Conservation (phyloP, 2,329 filamentous ascomycete genomes). For the Colletotrichum sublineola region DNA sequence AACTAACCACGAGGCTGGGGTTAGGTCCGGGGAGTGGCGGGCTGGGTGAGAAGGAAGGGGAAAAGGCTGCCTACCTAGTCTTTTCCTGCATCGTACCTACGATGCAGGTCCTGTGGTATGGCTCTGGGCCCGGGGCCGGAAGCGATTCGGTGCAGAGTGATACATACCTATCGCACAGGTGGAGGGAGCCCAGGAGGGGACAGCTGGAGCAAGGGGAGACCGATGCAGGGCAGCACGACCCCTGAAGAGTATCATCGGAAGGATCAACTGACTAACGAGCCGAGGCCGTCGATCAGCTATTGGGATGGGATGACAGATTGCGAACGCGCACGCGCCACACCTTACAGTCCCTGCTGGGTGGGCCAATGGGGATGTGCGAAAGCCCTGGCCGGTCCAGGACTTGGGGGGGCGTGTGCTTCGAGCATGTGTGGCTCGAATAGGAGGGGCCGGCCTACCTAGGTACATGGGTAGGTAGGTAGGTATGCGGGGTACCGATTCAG, state of each 20-base stretch:
- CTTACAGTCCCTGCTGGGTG: constrained; percentile 28
- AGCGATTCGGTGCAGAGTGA: not conserved
- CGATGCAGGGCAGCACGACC: constrained; percentile 32
- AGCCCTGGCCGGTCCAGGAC: not conserved
- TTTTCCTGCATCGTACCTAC: no score
- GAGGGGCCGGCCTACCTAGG: constrained; percentile 4
- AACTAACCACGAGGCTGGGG: constrained; percentile 24
- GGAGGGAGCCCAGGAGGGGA: not conserved
- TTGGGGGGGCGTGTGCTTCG: constrained; percentile 9
- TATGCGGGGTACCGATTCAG: constrained; percentile 32
- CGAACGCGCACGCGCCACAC: constrained; percentile 33
- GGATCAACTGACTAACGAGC: constrained; percentile 39
- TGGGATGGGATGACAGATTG: constrained; percentile 41
- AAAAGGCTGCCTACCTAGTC: no score
- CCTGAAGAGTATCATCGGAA: constrained; percentile 35
- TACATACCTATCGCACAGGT: not conserved
- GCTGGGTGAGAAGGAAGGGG: constrained; percentile 12
- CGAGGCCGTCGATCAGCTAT: constrained; percentile 42
- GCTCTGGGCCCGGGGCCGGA: constrained; percentile 19
- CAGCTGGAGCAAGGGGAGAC: constrained; percentile 20
- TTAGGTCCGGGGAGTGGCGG: constrained; percentile 38
- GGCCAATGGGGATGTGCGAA: constrained; percentile 27
- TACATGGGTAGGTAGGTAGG: no score
- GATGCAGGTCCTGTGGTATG: constrained; percentile 23
- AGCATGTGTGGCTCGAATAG: constrained; percentile 25